phyloP scores from a whole-genome alignment of 345 rosid species.

The Anastatica hierochuntica region DNA sequence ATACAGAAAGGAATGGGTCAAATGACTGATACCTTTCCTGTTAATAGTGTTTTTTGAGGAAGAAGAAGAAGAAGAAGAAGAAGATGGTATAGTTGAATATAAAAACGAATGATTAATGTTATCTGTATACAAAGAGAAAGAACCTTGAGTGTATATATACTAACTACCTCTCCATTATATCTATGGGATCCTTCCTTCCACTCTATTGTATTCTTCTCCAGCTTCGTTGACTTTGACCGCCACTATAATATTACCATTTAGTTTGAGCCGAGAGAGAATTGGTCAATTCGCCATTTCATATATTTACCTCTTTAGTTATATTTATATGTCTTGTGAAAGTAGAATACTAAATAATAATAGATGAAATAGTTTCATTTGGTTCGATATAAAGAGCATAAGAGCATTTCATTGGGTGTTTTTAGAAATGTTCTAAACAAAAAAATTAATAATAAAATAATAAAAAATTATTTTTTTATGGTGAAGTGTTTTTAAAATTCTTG shows the following conservation, averaged over 20 bases:
- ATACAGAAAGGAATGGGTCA: background rate
- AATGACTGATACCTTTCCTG: slow-evolving; percentile 18
- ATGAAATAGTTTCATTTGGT: background rate
- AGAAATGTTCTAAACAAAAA: no score
- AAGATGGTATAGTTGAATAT: no score
- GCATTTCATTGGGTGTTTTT: no score
- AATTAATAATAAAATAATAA: no score
- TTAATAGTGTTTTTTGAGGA: background rate
- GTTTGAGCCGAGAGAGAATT: slow-evolving; percentile 9
- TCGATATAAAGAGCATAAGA: no score
- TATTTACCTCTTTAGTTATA: no score
- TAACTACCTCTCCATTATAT: background rate
- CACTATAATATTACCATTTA: background rate
- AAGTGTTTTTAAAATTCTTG: no score
- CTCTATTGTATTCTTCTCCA: background rate
- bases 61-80: slow-evolving; percentile 10
- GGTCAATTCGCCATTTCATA: slow-evolving; percentile 14
- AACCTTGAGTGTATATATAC: background rate
- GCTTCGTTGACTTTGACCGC: slow-evolving; percentile 18
- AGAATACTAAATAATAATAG: no score
- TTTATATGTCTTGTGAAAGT: slow-evolving; percentile 17
- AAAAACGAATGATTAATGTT: slow-evolving; percentile 8
- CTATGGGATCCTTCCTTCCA: background rate
- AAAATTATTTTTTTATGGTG: no score
- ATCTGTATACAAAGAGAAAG: background rate